Evolutionary conservation across 768 basidiomycete genomes (phyloP), one percentile per base, ranked within the genome.

Genomic region (Leccinum subtestaceum): DNA sequence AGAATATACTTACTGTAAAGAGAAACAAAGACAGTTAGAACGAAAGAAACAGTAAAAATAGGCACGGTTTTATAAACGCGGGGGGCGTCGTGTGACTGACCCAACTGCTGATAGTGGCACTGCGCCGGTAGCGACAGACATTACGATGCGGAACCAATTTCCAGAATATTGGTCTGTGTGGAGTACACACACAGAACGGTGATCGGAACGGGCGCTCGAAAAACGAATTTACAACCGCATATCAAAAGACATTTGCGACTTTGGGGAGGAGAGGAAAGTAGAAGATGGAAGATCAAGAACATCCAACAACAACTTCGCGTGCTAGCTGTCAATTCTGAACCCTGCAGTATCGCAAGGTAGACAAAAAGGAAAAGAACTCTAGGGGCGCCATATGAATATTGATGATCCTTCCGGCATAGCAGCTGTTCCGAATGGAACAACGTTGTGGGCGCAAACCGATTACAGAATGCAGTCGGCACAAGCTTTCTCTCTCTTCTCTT

Each of bases 361-460:
- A 29, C 29, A 49, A 48, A 51, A 51, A 51, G 43, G 43, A 47
- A 55, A 29, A 45, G n/a, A 29, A 47, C 43, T 19, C 15, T 29
- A 19, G 40, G 12, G n/a, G 8, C 31, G 25, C 21, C 8, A 34
- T 21, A 36, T 23, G 52, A 15, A 31, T 31, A 21, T n/a, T 13
- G 34, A 63, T 63, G 62, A 63, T 63, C 62, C 62, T 63, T 63
- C 62, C 62, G 62, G 62, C 53, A 64, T 34, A 34, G 57, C 54
- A 29, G 40, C 62, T 58, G 15, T 48, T 32, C 60, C 49, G 43
- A 47, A 21, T 47, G 46, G 52, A 29, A 34, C 9, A 2, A 43
- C 40, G 8, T 17, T n/a, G 40, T 32, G n/a, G 62, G 62, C 62
- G 62, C 49, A 63, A 63, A 25, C 21, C 10, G 43, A 59, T 63